Conservation (phyloP, 2,329 filamentous ascomycete species). For the Beauveria rudraprayagi region DNA sequence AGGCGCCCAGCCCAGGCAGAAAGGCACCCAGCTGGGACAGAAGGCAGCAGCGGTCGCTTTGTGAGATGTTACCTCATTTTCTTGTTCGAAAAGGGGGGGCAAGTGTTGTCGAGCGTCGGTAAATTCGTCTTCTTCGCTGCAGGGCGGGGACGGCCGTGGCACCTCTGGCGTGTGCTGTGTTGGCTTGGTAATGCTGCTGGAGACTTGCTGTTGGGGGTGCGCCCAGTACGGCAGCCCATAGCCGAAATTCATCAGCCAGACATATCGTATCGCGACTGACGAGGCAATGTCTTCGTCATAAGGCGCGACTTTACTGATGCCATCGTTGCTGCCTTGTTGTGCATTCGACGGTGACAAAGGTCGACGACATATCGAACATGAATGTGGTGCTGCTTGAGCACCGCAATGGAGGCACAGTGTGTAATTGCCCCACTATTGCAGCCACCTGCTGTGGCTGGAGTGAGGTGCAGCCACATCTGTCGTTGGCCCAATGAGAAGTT, state of each 20-base stretch:
- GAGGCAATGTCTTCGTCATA: neutral
- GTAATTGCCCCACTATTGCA: neutral
- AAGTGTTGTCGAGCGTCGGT: neutral
- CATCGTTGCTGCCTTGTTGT: neutral
- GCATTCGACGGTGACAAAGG: neutral
- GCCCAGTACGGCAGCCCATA: neutral
- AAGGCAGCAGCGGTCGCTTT: neutral
- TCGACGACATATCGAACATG: neutral
- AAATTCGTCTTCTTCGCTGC: neutral
- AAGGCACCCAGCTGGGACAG: neutral
- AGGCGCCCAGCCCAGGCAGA: neutral
- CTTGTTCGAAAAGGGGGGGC: neutral
- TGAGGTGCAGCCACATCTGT: neutral
- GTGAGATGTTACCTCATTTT: neutral
- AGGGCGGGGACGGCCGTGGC: neutral
- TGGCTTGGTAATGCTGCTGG: neutral
- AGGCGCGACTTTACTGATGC: neutral
- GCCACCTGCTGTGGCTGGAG: neutral
- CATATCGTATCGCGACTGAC: neutral
- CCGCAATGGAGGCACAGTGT: neutral
- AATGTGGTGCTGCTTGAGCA: neutral
- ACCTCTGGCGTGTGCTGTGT: neutral
- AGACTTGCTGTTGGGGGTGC: neutral
- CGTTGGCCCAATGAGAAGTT: conserved; percentile 1
- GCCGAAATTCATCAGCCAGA: neutral